phyloP scores from a whole-genome alignment of 2,329 filamentous ascomycete species.

The Fusarium anguioides region DNA sequence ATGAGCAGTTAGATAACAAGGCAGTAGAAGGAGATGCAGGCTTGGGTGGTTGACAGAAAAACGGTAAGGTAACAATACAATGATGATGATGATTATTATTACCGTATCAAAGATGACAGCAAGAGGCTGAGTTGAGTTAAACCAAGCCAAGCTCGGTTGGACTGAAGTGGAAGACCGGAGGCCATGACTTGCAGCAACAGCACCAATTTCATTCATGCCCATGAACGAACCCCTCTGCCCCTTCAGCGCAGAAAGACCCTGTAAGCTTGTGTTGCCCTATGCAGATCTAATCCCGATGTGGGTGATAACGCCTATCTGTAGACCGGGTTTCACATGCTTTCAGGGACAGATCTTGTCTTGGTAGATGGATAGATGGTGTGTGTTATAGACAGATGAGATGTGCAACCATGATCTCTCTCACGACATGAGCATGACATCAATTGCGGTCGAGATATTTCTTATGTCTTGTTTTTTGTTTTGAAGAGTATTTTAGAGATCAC shows the following conservation, averaged over 20 bases:
- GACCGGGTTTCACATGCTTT: conserved; percentile 38
- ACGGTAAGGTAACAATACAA: conserved; percentile 16
- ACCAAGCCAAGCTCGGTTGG: conserved; percentile 26
- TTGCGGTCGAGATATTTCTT: not conserved
- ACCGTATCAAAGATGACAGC: conserved; percentile 30
- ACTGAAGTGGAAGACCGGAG: conserved; percentile 26
- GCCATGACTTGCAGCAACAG: conserved; percentile 13
- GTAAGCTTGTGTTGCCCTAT: conserved; percentile 14
- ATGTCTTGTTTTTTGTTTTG: not conserved
- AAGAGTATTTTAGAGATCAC: conserved; percentile 2
- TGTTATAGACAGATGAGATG: not conserved
- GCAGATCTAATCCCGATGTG: conserved; percentile 21
- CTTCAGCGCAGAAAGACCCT: conserved; percentile 18
- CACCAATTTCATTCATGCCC: not conserved
- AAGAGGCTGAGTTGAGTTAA: conserved; percentile 20
- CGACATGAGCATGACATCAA: not conserved
- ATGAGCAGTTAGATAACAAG: conserved; percentile 14
- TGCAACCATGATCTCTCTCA: not conserved
- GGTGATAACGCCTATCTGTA: conserved; percentile 28
- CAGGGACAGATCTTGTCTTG: conserved; percentile 21
- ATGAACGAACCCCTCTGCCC: conserved; percentile 28
- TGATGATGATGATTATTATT: conserved; percentile 21
- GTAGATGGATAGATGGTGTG: conserved; percentile 10
- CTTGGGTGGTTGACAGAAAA: conserved; percentile 10
- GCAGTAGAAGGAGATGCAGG: conserved; percentile 11